These are phyloP conservation scores for Aspergillus unguis DNA, from an alignment of 2,329 filamentous ascomycete genomes.

Conservation along the genomic window DNA sequence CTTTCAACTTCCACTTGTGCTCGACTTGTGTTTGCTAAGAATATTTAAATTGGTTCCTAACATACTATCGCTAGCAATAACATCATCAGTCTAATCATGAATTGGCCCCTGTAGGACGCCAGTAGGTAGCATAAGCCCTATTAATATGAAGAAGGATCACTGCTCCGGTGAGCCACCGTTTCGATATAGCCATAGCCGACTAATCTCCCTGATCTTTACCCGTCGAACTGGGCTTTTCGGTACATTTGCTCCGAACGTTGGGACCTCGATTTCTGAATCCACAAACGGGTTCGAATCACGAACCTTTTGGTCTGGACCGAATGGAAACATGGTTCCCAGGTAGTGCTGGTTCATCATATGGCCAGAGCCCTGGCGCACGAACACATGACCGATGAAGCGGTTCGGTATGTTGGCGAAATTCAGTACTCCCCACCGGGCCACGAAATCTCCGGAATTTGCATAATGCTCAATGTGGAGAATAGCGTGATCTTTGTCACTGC, in stretches of 20 bases:
- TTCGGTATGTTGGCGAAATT: constrained; percentile 52
- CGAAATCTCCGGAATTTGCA: constrained; percentile 69
- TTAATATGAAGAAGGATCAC: neutral
- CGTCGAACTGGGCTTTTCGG: constrained; percentile 1
- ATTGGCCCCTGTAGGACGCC: no score
- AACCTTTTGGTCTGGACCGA: constrained; percentile 25
- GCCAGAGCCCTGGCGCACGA: constrained; percentile 41
- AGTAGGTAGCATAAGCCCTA: no score
- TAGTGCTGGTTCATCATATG: constrained; percentile 48
- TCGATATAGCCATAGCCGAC: constrained; percentile 41
- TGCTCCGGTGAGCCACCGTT: constrained; percentile 30
- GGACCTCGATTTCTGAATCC: constrained; percentile 27
- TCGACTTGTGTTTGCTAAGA: no score
- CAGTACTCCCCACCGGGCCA: constrained; percentile 70
- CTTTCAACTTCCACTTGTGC: no score
- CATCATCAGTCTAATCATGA: no score
- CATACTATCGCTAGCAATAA: no score
- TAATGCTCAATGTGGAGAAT: constrained; percentile 78
- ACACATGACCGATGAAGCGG: constrained; percentile 49
- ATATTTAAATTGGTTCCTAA: no score
- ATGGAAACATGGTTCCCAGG: constrained; percentile 42
- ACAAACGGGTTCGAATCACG: constrained; percentile 36
- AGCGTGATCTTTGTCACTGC: constrained; percentile 29
- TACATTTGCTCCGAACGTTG: neutral
- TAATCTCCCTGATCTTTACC: constrained; percentile 35